Conservation (phyloP, 345 rosid species). For the Brassica juncea region DNA sequence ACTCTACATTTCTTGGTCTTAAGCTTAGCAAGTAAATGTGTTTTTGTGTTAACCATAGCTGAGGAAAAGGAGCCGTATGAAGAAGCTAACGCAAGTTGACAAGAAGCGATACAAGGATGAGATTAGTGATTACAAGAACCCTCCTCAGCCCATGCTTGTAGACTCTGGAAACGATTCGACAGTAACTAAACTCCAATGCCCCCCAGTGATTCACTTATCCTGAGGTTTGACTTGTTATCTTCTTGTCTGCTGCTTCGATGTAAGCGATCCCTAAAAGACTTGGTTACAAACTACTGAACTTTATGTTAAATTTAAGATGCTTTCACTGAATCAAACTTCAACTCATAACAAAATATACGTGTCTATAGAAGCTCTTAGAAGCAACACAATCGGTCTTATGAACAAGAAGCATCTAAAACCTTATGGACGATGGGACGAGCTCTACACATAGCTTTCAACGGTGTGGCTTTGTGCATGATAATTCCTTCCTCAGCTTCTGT, state of each 20-base stretch:
- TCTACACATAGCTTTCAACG: constrained; percentile 43
- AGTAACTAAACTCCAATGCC: constrained; percentile 20
- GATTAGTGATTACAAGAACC: constrained; percentile 69
- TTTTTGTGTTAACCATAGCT: constrained; percentile 36
- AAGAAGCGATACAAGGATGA: constrained; percentile 74
- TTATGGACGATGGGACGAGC: constrained; percentile 37
- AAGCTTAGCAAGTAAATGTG: background rate
- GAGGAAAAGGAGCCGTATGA: constrained; percentile 85
- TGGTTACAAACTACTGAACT: background rate
- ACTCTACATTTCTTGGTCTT: background rate
- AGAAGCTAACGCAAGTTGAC: constrained; percentile 63
- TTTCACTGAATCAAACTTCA: background rate
- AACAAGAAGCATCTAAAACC: background rate
- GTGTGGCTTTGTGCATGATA: constrained; percentile 34
- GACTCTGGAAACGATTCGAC: constrained; percentile 59
- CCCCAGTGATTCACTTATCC: too few relatives aligned
- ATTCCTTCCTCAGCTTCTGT: constrained; percentile 38
- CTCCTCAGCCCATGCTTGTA: constrained; percentile 56
- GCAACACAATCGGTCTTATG: background rate
- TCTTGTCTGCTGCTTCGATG: background rate
- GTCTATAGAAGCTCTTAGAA: background rate
- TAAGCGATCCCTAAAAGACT: background rate
- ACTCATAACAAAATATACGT: background rate
- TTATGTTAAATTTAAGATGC: background rate
- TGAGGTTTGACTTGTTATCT: background rate